Evolutionary conservation across 2,329 filamentous ascomycete species (phyloP).

Genomic region (Aulographum hederae): DNA sequence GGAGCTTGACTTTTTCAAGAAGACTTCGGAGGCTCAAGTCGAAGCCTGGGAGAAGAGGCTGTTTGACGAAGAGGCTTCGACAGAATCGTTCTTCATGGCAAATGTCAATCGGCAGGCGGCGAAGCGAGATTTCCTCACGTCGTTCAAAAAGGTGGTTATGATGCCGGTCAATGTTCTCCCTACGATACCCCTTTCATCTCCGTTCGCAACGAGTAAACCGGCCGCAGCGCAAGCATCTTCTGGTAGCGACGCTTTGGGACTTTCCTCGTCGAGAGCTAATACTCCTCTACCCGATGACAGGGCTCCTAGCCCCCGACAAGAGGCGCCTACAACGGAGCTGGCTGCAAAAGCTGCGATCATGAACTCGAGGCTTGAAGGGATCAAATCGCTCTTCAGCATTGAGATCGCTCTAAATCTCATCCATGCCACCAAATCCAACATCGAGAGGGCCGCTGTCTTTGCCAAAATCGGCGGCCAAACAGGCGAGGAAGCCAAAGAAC

Average conservation of each 20-base stretch:
- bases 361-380: conserved; percentile 85
- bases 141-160: conserved; percentile 98
- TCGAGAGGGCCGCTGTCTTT: conserved; percentile 74
- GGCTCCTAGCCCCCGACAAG: conserved; percentile 19
- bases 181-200: conserved; percentile 41
- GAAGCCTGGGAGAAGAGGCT: conserved; percentile 79
- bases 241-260: conserved; percentile 12
- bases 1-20: conserved; percentile 72
- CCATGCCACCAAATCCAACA: conserved; percentile 69
- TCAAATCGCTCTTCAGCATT: conserved; percentile 88
- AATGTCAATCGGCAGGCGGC: conserved; percentile 88
- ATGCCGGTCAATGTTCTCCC: conserved; percentile 89
- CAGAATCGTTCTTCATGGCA: conserved; percentile 90
- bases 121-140: conserved; percentile 89
- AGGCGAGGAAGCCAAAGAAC: conserved; percentile 67
- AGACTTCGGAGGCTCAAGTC: conserved; percentile 59
- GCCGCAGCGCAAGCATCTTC: conserved; percentile 3
- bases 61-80: conserved; percentile 73
- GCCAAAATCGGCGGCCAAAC: conserved; percentile 52
- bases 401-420: conserved; percentile 84
- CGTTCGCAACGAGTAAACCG: conserved; percentile 11
- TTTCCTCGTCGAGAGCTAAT: conserved; percentile 5
- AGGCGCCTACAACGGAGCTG: conserved; percentile 75
- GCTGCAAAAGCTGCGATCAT: conserved; percentile 96
- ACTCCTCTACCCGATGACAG: conserved; percentile 6